phyloP scores from a whole-genome alignment of 148 eudicot genomes.

The Spergularia marina region DNA sequence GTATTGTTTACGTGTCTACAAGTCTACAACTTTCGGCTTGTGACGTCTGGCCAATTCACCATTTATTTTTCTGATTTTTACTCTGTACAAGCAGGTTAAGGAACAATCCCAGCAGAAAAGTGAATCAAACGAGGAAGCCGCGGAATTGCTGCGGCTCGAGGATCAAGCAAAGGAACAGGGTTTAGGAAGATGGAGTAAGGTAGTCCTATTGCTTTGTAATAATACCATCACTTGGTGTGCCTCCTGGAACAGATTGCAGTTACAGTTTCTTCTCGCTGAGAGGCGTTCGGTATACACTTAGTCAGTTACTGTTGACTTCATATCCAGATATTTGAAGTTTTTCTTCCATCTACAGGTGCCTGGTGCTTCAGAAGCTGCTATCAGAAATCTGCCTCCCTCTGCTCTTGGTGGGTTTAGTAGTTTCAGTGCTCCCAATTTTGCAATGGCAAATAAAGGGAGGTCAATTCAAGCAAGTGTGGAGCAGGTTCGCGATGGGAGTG shows the following conservation, averaged over 20 bases:
- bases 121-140: conserved; percentile 58
- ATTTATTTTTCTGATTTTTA: conserved; percentile 2
- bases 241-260: not conserved
- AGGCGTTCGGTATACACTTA: not conserved
- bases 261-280: not conserved
- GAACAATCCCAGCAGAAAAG: conserved; percentile 66
- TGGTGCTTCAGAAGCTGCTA: conserved; percentile 82
- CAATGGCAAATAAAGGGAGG: conserved; percentile 61
- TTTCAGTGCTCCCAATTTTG: conserved; percentile 57
- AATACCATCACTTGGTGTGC: not conserved
- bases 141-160: conserved; percentile 57
- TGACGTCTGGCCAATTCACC: not conserved
- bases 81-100: conserved; percentile 55
- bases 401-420: conserved; percentile 69
- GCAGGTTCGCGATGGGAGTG: conserved; percentile 95
- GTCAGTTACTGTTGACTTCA: not conserved
- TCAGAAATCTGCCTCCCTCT: conserved; percentile 88
- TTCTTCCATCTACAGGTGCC: conserved; percentile 44
- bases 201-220: conserved; percentile 26
- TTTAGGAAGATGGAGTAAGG: conserved; percentile 92
- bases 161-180: conserved; percentile 85
- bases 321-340: not conserved
- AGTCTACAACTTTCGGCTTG: not conserved
- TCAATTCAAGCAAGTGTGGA: conserved; percentile 83
- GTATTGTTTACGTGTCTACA: not conserved